These are phyloP conservation scores for Saksenaea vasiformis DNA, from an alignment of 371 early-diverging fungal genomes.

Conservation along the genomic window DNA sequence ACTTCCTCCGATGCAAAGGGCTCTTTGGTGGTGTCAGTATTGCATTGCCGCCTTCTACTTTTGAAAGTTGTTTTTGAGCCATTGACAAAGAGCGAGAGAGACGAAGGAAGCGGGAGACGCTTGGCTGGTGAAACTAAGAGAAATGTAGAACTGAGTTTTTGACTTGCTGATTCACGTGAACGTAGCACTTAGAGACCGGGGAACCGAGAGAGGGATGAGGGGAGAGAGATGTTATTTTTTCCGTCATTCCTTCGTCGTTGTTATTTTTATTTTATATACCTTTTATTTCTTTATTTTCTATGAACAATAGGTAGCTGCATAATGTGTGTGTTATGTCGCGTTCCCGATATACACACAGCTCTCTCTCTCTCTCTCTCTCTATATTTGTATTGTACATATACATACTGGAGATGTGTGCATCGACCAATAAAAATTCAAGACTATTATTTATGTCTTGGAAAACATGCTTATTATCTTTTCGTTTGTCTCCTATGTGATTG, in stretches of 20 bases:
- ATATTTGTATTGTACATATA: too few relatives aligned
- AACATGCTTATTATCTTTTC: too few relatives aligned
- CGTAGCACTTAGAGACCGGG: background rate
- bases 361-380: too few relatives aligned
- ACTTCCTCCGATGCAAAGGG: conserved; percentile 12
- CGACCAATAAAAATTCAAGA: too few relatives aligned
- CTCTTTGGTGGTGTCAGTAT: conserved; percentile 3
- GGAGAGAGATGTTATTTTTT: background rate
- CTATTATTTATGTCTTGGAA: too few relatives aligned
- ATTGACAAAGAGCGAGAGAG: background rate
- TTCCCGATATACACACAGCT: background rate
- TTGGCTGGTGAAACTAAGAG: background rate
- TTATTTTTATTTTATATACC: background rate
- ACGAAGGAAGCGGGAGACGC: background rate
- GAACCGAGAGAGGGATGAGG: background rate
- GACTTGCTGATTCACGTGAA: background rate
- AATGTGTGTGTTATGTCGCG: background rate
- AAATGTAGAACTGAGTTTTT: conserved; percentile 5
- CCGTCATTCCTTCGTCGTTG: background rate
- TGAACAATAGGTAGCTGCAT: background rate
- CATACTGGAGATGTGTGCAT: too few relatives aligned
- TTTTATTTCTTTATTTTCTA: too few relatives aligned
- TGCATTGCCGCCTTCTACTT: background rate
- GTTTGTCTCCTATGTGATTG: too few relatives aligned
- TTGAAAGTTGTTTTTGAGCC: background rate